A percentile compares a stretch with the other conserved stretches of the same genome.
These are phyloP conservation scores for Zea luxurians DNA, from an alignment of 176 grass and related monocot genomes.

Conservation along the genomic window DNA sequence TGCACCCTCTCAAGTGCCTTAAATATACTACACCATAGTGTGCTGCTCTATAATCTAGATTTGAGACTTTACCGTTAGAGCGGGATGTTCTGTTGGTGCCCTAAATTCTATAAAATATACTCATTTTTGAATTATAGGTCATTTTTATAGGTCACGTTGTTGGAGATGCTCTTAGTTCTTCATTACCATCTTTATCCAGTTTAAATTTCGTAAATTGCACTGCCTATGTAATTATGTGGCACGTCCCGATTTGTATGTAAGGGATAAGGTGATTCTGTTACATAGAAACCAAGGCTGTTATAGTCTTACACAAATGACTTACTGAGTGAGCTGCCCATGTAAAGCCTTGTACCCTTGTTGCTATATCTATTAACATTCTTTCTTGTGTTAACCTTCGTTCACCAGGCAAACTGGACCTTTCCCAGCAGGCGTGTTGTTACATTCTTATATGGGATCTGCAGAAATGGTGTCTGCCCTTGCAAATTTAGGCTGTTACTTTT, in stretches of 20 bases:
- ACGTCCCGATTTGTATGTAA: neutral
- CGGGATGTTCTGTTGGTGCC: no score
- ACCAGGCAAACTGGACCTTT: conserved; percentile 72
- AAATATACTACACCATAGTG: no score
- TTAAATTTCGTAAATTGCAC: neutral
- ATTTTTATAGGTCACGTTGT: no score
- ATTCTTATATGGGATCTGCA: conserved; percentile 86
- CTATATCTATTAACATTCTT: conserved; percentile 1
- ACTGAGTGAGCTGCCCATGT: neutral
- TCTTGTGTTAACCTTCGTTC: conserved; percentile 32
- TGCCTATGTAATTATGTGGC: neutral
- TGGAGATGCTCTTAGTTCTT: neutral
- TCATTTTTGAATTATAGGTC: no score
- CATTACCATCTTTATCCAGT: neutral
- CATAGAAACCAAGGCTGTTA: neutral
- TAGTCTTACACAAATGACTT: conserved; percentile 2
- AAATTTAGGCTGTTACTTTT: conserved; percentile 83
- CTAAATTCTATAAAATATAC: no score
- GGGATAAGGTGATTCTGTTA: neutral
- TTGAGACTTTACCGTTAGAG: no score
- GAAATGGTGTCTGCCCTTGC: conserved; percentile 75
- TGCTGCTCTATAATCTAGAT: no score
- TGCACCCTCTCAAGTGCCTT: no score
- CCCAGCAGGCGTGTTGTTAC: conserved; percentile 68
- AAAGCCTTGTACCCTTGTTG: neutral